Percentiles rank a stretch among this genome's conserved stretches.
Evolutionary conservation across 2,329 filamentous ascomycete genomes (phyloP).

Genomic region (Monilinia aucupariae): DNA sequence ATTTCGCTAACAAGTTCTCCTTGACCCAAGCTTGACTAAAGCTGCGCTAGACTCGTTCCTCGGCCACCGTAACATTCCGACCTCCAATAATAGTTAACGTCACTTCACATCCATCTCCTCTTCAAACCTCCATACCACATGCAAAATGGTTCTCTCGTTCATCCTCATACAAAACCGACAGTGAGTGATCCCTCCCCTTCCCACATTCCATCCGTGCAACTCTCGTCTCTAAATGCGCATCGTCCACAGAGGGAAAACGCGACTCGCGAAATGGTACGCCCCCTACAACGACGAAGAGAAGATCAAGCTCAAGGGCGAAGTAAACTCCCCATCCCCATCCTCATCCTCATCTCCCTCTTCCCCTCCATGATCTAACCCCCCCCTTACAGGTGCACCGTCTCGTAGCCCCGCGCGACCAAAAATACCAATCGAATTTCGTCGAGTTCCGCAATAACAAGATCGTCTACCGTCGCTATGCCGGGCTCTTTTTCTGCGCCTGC

Average conservation of each 20-base stretch:
- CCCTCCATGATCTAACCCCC: neutral
- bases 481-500: slow-evolving; percentile 98
- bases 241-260: slow-evolving; percentile 79
- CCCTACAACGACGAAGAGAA: slow-evolving; percentile 99
- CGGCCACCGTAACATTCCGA: slow-evolving; percentile 9
- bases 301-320: slow-evolving; percentile 97
- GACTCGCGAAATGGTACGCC: slow-evolving; percentile 97
- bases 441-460: slow-evolving; percentile 94
- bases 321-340: slow-evolving; percentile 35
- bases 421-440: slow-evolving; percentile 99
- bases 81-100: slow-evolving; percentile 2
- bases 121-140: neutral
- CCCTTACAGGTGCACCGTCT: slow-evolving; percentile 79
- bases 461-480: slow-evolving; percentile 94
- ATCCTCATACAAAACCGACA: slow-evolving; percentile 88
- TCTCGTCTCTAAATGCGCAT: neutral
- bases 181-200: slow-evolving; percentile 41
- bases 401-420: slow-evolving; percentile 94
- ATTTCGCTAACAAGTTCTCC: neutral
- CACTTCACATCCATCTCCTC: neutral
- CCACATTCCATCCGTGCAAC: neutral
- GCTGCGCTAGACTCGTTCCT: neutral
- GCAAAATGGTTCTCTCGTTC: slow-evolving; percentile 63
- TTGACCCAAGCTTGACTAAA: neutral
- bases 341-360: slow-evolving; percentile 1